Percentiles rank a stretch among this genome's conserved stretches.
phyloP scores from a whole-genome alignment of 352 stramenopile species.

The Thalassiosira exigua region DNA sequence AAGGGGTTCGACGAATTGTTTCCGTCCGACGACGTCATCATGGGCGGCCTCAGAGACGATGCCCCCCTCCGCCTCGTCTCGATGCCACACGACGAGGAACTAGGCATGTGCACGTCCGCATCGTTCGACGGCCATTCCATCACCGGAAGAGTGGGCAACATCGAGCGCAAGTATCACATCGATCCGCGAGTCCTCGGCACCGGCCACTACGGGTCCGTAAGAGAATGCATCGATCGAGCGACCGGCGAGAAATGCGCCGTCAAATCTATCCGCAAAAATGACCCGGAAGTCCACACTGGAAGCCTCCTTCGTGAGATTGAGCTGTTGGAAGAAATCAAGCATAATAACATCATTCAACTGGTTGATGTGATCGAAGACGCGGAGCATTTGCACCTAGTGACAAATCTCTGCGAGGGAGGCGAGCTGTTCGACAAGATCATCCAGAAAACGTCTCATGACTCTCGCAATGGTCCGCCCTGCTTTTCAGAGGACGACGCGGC shows the following conservation, averaged over 20 bases:
- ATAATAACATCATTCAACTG: conserved; percentile 98
- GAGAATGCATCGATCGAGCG: conserved; percentile 92
- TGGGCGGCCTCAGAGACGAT: no score
- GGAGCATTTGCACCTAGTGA: conserved; percentile 96
- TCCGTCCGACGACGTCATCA: no score
- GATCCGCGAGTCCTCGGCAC: conserved; percentile 70
- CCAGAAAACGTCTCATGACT: no score
- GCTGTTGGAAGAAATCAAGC: conserved; percentile 84
- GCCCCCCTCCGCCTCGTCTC: no score
- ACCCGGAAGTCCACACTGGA: conserved; percentile 93
- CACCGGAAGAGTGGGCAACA: conserved; percentile 76
- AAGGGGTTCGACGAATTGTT: no score
- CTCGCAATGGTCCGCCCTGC: no score
- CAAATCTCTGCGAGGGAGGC: conserved; percentile 96
- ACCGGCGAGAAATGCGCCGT: conserved; percentile 95
- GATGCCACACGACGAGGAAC: no score
- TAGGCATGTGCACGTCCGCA: no score
- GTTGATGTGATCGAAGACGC: conserved; percentile 97
- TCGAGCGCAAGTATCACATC: conserved; percentile 82
- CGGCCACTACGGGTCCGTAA: conserved; percentile 97
- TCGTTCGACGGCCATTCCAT: no score
- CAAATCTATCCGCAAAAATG: conserved; percentile 98
- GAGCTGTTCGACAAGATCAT: conserved; percentile 91
- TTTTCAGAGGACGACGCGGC: conserved; percentile 90
- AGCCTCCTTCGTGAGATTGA: conserved; percentile 90